Evolutionary conservation across 331 rosid genomes (phyloP).

Genomic region (Quercus lobata): DNA sequence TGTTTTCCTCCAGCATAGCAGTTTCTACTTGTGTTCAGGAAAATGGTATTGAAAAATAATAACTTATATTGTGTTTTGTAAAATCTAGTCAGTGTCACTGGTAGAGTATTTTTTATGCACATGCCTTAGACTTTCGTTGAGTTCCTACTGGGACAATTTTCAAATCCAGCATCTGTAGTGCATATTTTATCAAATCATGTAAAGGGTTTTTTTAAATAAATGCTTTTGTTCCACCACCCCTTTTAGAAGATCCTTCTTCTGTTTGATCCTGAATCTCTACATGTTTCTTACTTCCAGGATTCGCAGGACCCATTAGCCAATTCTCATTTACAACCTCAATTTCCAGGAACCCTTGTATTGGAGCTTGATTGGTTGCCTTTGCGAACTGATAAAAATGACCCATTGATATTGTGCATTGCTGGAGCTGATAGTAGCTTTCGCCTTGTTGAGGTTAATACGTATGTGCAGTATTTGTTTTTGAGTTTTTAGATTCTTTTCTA

Average conservation of each 20-base stretch:
- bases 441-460: constrained; percentile 73
- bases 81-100: background rate
- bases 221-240: background rate
- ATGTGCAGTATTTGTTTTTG: constrained; percentile 33
- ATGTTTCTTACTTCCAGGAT: constrained; percentile 54
- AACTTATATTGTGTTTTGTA: background rate
- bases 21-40: too few relatives aligned
- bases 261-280: background rate
- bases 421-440: constrained; percentile 99
- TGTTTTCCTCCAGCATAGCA: too few relatives aligned
- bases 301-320: constrained; percentile 91
- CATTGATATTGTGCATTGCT: constrained; percentile 88
- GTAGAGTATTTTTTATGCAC: background rate
- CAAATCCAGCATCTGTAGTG: background rate
- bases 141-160: background rate
- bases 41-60: too few relatives aligned
- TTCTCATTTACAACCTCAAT: constrained; percentile 90
- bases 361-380: constrained; percentile 99
- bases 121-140: background rate
- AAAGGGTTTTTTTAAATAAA: background rate
- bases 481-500: constrained; percentile 10
- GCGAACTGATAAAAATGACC: constrained; percentile 76
- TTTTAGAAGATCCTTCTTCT: background rate
- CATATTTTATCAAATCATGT: background rate
- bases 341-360: constrained; percentile 93